Evolutionary conservation across 345 rosid species (phyloP), one percentile per base, ranked within the genome.

Genomic region (Toxicodendron radicans): DNA sequence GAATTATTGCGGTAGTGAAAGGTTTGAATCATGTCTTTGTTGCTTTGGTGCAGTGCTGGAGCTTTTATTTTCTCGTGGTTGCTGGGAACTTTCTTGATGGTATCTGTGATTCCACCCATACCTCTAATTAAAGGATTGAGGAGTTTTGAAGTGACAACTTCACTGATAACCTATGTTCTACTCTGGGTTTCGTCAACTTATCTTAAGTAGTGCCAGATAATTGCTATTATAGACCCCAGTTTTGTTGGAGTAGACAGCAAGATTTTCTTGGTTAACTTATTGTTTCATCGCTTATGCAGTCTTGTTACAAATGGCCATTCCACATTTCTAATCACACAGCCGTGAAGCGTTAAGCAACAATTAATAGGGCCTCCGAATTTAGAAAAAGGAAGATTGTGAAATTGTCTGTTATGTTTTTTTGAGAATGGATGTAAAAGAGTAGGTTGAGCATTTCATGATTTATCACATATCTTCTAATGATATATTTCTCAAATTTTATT

Each of bases 1-100:
- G 54, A 71, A 63, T 68, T 73, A 23, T 43, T 54, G 38, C 43
- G 63, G n/a, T 11, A 49, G 23, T 62, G 45, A 70, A 66, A n/a
- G 35, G 18, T 62, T 46, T 38, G 54, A 68, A 45, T 66, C 64
- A 64, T 57, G 10, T 32, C 43, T 72, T 78, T 78, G 76, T 72
- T 74, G 18, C 32, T 76, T 38, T 73, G 68, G 65, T 84, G 84
- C 91, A 92, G 99, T 81, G 87, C 76, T 68, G 98, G 92, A 81
- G 83, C 91, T 75, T 92, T 93, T 82, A 78, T 83, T 72, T 79
- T 90, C 76, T 90, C 98, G 45, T 95, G 99, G 99, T 81, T 93
- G 77, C 49, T 95, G 62, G 99, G 88, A 68, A 95, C 99, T 45
- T 93, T 91, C 93, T 90, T 95, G 85, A 91, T 93, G 99, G 97